Evolutionary conservation across 2,329 filamentous ascomycete species (phyloP), one percentile per base, ranked within the genome.

Genomic region (Diatrype stigma): DNA sequence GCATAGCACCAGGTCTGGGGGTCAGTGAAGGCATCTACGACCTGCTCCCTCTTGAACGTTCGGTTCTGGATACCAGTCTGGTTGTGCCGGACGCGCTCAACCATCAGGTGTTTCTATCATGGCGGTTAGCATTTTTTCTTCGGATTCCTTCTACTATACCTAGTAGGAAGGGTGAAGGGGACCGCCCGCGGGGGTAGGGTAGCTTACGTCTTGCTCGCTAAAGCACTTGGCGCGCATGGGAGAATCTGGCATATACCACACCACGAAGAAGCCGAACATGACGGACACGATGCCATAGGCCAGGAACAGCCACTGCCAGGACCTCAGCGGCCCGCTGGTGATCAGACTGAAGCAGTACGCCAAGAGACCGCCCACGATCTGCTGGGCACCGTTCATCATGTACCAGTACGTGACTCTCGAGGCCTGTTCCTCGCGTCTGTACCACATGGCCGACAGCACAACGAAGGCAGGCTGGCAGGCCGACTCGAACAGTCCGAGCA

Each of bases 331-430:
- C 3, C 79, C 77, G 4, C 60, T 68, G 16, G 68, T 71, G 61
- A 84, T 81, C 3, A 81, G 70, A 2, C 75, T 72, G 58, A 78
- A 77, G 55, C 84, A 85, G 64, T 87, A 88, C 0, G 85, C 85
- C 0, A 89, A 72, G 0, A 89, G 75, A 6, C 86, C 86, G 30
- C 86, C 86, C 7, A 89, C 83, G 47, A 89, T 85, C 61, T 89
- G 86, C 62, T 89, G 86, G 1, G 75, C 77, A 2, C 86, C 86
- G 63, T 89, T 90, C 84, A 89, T 89, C 81, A 87, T 87, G 66
- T 87, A 86, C 85, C 86, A 89, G 66, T 83, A 87, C 0, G 84
- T 86, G 3, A 89, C 84, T 5, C 81, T 79, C 0, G 78, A 67
- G 0, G 84, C 79, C 61, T 89, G 86, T 59, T 89, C 85, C 50